phyloP scores from a whole-genome alignment of 2,329 filamentous ascomycete species.

The Diaporthe citriasiana region DNA sequence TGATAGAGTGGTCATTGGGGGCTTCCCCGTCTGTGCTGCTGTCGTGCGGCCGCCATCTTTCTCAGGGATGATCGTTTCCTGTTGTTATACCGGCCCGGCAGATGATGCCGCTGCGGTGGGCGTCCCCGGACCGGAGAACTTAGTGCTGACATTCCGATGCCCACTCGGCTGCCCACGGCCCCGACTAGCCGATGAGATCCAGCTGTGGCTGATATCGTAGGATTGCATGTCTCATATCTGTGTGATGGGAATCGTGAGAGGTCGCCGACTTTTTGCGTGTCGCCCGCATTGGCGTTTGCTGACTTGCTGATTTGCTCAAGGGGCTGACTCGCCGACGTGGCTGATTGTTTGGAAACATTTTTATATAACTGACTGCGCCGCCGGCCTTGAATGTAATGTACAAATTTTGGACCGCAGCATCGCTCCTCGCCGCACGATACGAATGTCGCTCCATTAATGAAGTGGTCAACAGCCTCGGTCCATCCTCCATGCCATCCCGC shows the following conservation, averaged over 20 bases:
- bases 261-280: too few relatives aligned
- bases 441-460: conserved; percentile 4
- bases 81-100: neutral
- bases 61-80: conserved; percentile 9
- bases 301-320: neutral
- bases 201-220: too few relatives aligned
- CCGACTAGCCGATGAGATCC: neutral
- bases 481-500: neutral
- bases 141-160: neutral
- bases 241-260: neutral
- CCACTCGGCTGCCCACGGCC: neutral
- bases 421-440: neutral
- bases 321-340: conserved; percentile 6
- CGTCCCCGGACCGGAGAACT: neutral
- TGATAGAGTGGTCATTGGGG: neutral
- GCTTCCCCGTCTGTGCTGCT: neutral
- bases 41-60: neutral
- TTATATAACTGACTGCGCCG: conserved; percentile 5
- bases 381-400: conserved; percentile 2
- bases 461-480: neutral
- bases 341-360: neutral
- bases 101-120: neutral
- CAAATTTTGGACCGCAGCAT: conserved; percentile 5
- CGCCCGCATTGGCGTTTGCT: neutral
- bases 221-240: neutral